Evolutionary conservation across 495 filamentous ascomycete genomes (phyloP), one percentile per base, ranked within the genome.

Genomic region (Penicillium fimorum): DNA sequence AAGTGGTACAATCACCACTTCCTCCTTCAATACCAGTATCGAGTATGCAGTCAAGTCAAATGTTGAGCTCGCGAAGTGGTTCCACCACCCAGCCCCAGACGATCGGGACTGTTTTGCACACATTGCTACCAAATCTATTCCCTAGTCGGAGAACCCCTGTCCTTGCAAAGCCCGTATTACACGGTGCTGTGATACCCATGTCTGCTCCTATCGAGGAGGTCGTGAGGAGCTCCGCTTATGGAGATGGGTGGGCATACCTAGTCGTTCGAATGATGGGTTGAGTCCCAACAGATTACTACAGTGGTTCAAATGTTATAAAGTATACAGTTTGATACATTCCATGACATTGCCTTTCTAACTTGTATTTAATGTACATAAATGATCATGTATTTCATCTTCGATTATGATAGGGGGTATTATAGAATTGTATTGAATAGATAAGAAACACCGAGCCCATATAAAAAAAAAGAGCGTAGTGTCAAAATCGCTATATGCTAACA

Each of bases 231-330:
- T 89, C 88, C 15, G 83, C 91, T 0, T 97, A 97, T 72, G 84
- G 89, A 0, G 94, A 98, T 71, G 94, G 94, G 1, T 98, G 93
- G 86, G 68, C 96, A 18, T 90, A 93, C 74, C 67, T 97, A 12
- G 88, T 89, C 41, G 81, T 98, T 6, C 79, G 86, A n/a, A 89
- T 96, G 87, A 76, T 77, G 71, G 76, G 76, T 10, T 78, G 56
- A 64, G 11, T 1, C 30, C 24, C 22, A 4, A 33, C 11, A 12
- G 22, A 22, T 22, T 22, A 22, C 22, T 22, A 22, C 2, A 22
- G 22, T 22, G 22, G 22, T 2, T 22, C 2, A 22, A 22, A 22
- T 22, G 22, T 22, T 22, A 22, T 22, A 22, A 22, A 22, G 22
- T 22, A 22, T 22, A 22, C 22, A 22, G 22, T 22, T 22, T 22